Percentiles rank a stretch among this genome's conserved stretches.
Conservation (phyloP, 495 filamentous ascomycete species). For the Recurvomyces mirabilis region DNA sequence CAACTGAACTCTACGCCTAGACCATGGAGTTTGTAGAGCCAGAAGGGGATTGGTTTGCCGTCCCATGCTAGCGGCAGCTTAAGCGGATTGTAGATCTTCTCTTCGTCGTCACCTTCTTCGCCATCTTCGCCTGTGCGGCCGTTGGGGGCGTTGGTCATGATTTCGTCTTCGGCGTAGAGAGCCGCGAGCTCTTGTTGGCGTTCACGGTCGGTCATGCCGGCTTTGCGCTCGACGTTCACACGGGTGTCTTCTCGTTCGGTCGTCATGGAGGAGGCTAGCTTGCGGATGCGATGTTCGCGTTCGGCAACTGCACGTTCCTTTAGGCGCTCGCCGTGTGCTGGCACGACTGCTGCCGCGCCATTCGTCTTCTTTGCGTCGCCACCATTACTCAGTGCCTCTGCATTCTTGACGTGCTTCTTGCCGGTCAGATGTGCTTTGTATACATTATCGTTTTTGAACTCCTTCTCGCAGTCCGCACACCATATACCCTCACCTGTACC, state of each 20-base stretch:
- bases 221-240: slow-evolving; percentile 85
- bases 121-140: slow-evolving; percentile 43
- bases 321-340: slow-evolving; percentile 38
- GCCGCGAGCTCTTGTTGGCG: slow-evolving; percentile 83
- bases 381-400: slow-evolving; percentile 40
- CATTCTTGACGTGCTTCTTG: slow-evolving; percentile 83
- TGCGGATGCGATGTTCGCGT: slow-evolving; percentile 71
- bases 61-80: slow-evolving; percentile 96
- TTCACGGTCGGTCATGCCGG: slow-evolving; percentile 93
- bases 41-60: slow-evolving; percentile 96
- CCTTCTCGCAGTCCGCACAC: slow-evolving; percentile 84
- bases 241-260: slow-evolving; percentile 72
- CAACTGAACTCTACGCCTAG: slow-evolving; percentile 90
- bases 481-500: slow-evolving; percentile 64
- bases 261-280: slow-evolving; percentile 63
- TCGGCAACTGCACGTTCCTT: slow-evolving; percentile 89
- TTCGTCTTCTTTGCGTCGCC: slow-evolving; percentile 22
- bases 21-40: slow-evolving; percentile 95
- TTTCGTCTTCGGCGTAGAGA: slow-evolving; percentile 52
- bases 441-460: slow-evolving; percentile 91
- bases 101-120: slow-evolving; percentile 49
- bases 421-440: slow-evolving; percentile 79
- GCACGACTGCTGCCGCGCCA: slow-evolving; percentile 2
- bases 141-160: slow-evolving; percentile 21
- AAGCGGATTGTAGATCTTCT: slow-evolving; percentile 90